Evolutionary conservation across 495 filamentous ascomycete species (phyloP).

Genomic region (Physcia stellaris): DNA sequence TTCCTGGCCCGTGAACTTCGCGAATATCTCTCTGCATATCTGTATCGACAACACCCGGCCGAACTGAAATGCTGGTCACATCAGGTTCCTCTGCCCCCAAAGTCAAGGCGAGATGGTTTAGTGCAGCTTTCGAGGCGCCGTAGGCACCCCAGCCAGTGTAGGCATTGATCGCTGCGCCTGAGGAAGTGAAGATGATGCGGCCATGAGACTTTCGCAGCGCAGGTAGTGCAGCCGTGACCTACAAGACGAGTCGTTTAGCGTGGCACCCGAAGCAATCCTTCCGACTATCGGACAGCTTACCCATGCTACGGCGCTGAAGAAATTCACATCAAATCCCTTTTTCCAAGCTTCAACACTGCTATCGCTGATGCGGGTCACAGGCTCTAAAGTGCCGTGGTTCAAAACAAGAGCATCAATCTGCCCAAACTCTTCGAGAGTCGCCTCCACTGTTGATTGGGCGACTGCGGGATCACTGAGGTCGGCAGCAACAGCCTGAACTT

Average conservation of each 20-base stretch:
- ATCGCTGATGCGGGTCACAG: constrained; percentile 59
- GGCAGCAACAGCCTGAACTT: constrained; percentile 59
- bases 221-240: constrained; percentile 65
- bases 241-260: no score
- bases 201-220: constrained; percentile 56
- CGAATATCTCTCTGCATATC: constrained; percentile 83
- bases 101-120: constrained; percentile 68
- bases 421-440: constrained; percentile 52
- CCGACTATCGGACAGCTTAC: constrained; percentile 35
- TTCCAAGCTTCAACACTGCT: constrained; percentile 58
- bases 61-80: constrained; percentile 54
- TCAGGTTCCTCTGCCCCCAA: constrained; percentile 68
- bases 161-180: constrained; percentile 52
- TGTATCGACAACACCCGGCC: constrained; percentile 81
- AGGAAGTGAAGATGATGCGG: constrained; percentile 59
- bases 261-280: background rate
- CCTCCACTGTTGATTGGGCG: constrained; percentile 44
- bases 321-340: constrained; percentile 64
- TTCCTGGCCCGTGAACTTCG: constrained; percentile 47
- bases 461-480: constrained; percentile 58
- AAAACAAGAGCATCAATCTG: constrained; percentile 68
- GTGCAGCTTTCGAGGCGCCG: constrained; percentile 72
- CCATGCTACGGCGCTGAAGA: constrained; percentile 66
- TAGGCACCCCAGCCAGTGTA: constrained; percentile 73
- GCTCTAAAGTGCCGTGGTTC: constrained; percentile 73